Base-by-base conservation (phyloP, 495 filamentous ascomycete species). In the Daldinia bambusicola region DNA sequence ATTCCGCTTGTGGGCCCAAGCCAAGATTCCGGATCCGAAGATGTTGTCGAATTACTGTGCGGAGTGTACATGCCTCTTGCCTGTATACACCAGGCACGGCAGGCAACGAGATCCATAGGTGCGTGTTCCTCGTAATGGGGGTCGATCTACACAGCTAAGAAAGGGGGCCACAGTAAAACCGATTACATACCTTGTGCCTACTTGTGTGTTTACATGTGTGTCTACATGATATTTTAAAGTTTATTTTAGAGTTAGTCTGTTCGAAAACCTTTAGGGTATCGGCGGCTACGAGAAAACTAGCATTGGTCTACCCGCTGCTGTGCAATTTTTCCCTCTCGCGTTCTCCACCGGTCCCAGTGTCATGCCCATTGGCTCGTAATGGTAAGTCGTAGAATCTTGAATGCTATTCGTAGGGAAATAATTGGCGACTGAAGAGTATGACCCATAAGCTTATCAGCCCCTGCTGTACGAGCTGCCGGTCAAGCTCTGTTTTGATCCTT, bases 281-380 rank as follows among this genome's bases (percentile, higher is more conserved):
- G 66, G 66, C 61, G 62, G 62, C 52, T 69, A 65, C 37, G 53
- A 59, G 43, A 58, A 59, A 61, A 57, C 70, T 60, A 69, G 55
- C 36, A 55, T 58, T 69, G 67, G 66, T 60, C 61, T 73, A 73
- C 62, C 70, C 70, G 70, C 70, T 69, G 62, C 52, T 69, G 66
- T 73, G 70, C 66, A 57, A 63, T 34, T 65, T 65, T 53, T 53
- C 22, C 3, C 43, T 53, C 43, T 14, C 56, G 66, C 43, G 62
- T 57, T 57, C 66, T 66, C 66, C 66, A 73, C 70, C 16, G 64
- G 51, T 38, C 69, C 56, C 66, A 66, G 52, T 34, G 26, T 57
- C 51, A 65, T 62, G 55, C 41, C 50, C 57, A 62, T 38, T 58
- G 62, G 61, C 53, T 66, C 40, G 50, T 52, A 61, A 56, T 38